Conservation (phyloP, 1,284 basidiomycete genomes). For the Meira miltonrushii region DNA sequence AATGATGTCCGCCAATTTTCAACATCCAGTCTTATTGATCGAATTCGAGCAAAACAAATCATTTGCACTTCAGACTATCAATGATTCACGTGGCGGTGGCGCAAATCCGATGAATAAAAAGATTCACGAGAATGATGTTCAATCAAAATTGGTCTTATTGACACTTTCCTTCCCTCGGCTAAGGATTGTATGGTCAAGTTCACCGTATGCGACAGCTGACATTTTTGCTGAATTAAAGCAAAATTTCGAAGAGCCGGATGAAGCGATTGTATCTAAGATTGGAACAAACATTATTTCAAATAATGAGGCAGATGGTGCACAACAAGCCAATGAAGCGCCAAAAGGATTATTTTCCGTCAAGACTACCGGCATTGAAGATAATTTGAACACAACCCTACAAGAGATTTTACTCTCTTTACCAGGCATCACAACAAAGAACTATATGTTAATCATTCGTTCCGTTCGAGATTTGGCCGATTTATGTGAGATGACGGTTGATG, state of each 20-base stretch:
- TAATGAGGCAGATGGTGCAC: background rate
- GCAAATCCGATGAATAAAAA: conserved; percentile 35
- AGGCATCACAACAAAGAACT: conserved; percentile 77
- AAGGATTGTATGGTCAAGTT: conserved; percentile 93
- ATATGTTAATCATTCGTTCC: conserved; percentile 75
- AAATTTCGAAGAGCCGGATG: conserved; percentile 78
- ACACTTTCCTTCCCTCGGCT: conserved; percentile 83
- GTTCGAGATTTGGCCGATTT: conserved; percentile 72
- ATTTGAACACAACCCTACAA: conserved; percentile 41
- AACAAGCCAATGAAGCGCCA: background rate
- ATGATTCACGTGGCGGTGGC: conserved; percentile 3
- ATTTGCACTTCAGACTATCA: conserved; percentile 62
- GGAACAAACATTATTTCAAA: conserved; percentile 20
- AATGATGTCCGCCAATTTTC: conserved; percentile 91
- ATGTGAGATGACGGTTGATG: conserved; percentile 63
- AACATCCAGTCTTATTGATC: conserved; percentile 87
- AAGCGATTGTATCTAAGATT: conserved; percentile 66
- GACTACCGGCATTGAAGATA: conserved; percentile 18
- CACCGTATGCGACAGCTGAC: conserved; percentile 82
- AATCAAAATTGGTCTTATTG: conserved; percentile 84
- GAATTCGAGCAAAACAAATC: conserved; percentile 97
- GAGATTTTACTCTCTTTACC: conserved; percentile 56
- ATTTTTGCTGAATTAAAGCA: conserved; percentile 88
- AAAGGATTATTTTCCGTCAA: background rate
- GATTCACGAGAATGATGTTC: conserved; percentile 58